Evolutionary conservation across 2,329 filamentous ascomycete genomes (phyloP).

Genomic region (Nothomitra cinnamomea): DNA sequence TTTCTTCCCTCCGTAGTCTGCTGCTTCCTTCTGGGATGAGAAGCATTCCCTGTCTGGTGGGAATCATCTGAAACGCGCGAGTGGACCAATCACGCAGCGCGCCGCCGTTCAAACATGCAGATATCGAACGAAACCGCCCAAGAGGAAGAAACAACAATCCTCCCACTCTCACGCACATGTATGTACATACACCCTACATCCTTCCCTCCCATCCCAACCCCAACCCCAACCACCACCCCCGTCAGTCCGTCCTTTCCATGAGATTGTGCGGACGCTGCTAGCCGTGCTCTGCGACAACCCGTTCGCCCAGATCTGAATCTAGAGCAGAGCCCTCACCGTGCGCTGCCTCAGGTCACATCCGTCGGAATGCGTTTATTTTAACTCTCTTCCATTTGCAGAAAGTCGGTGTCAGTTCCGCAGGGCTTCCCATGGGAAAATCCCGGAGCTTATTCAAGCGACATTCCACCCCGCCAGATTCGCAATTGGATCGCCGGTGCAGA

Average conservation of each 20-base stretch:
- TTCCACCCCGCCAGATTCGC: background rate
- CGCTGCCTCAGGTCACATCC: background rate
- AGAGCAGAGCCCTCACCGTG: background rate
- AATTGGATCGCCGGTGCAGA: background rate
- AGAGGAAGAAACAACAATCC: background rate
- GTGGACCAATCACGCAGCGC: background rate
- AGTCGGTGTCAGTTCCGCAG: slow-evolving; percentile 4
- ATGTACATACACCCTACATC: too few relatives aligned
- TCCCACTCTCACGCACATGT: background rate
- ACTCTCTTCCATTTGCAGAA: background rate
- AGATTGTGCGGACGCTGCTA: background rate
- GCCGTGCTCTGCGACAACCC: background rate
- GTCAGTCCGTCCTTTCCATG: background rate
- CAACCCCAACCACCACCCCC: background rate
- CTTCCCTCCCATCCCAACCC: too few relatives aligned
- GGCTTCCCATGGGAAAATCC: slow-evolving; percentile 1
- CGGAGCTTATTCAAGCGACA: background rate
- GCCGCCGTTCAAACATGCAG: background rate
- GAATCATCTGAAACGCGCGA: slow-evolving; percentile 1
- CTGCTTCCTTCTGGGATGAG: background rate
- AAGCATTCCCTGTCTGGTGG: background rate
- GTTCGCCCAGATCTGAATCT: slow-evolving; percentile 2
- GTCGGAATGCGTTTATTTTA: background rate
- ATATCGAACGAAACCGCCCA: slow-evolving; percentile 1
- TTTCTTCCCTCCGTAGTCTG: background rate